A percentile compares a stretch with the other conserved stretches of the same genome.
Evolutionary conservation across 768 basidiomycete species (phyloP).

Genomic region (Pulveroboletus sp.): DNA sequence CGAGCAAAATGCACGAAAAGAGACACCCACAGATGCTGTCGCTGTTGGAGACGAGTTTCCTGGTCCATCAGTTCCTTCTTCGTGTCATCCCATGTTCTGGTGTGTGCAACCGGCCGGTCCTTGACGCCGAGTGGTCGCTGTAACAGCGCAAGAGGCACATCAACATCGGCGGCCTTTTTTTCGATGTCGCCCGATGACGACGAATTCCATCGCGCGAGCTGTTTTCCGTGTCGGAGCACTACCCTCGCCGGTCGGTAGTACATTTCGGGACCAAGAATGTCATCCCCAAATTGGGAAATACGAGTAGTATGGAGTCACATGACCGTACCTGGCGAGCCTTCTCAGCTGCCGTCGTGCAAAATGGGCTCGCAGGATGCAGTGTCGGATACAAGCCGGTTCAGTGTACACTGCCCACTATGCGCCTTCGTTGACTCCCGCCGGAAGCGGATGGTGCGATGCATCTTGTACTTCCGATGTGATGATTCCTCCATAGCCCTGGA

Average conservation of each 20-base stretch:
- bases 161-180: background rate
- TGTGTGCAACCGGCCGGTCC: constrained; percentile 58
- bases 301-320: background rate
- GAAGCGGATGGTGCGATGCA: no score
- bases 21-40: constrained; percentile 52
- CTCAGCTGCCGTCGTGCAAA: no score
- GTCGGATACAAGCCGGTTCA: no score
- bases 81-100: constrained; percentile 56
- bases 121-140: constrained; percentile 73
- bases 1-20: background rate
- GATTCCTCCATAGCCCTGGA: no score
- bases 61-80: constrained; percentile 68
- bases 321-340: no score
- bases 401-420: no score
- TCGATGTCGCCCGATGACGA: constrained; percentile 6
- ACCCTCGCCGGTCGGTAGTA: constrained; percentile 8
- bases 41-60: constrained; percentile 65
- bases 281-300: constrained; percentile 19
- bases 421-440: no score
- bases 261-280: constrained; percentile 21
- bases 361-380: no score
- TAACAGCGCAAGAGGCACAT: constrained; percentile 36
- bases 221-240: constrained; percentile 7
- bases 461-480: no score
- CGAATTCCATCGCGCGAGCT: constrained; percentile 19